A percentile compares a stretch with the other conserved stretches of the same genome.
Evolutionary conservation across 2,329 filamentous ascomycete species (phyloP).

Genomic region (Truncatella angustata): DNA sequence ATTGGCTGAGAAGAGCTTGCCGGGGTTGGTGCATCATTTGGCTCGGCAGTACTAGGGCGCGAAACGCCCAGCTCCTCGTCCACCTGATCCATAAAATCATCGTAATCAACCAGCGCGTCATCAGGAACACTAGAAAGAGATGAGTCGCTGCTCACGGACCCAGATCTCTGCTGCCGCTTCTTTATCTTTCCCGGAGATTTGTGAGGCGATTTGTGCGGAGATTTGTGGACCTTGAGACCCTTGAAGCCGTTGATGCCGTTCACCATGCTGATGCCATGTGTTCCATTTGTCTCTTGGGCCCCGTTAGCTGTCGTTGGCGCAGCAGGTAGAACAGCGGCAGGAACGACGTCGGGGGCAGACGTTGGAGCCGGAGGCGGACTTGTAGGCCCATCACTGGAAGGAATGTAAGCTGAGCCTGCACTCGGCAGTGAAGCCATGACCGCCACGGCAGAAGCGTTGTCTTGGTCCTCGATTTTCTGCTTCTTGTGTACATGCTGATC

Average conservation of each 20-base stretch:
- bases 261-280: not conserved
- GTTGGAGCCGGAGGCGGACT: not conserved
- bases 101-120: conserved; percentile 27
- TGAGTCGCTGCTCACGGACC: conserved; percentile 29
- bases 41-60: conserved; percentile 25
- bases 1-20: conserved; percentile 29
- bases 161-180: conserved; percentile 21
- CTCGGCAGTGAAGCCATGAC: not conserved
- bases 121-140: conserved; percentile 31
- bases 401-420: not conserved
- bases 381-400: not conserved
- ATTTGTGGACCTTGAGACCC: conserved; percentile 15
- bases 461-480: conserved; percentile 22
- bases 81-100: conserved; percentile 26
- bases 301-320: not conserved
- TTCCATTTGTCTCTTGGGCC: not conserved
- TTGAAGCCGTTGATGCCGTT: not conserved
- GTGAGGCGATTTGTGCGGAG: conserved; percentile 16
- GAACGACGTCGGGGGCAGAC: not conserved
- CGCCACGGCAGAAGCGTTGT: not conserved
- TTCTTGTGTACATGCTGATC: conserved; percentile 29
- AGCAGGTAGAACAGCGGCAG: not conserved
- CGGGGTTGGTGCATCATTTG: conserved; percentile 30
- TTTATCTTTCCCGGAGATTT: conserved; percentile 17
- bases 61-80: conserved; percentile 26